These are phyloP conservation scores for Hericium coralloides DNA, from an alignment of 768 basidiomycete species.

Conservation along the genomic window DNA sequence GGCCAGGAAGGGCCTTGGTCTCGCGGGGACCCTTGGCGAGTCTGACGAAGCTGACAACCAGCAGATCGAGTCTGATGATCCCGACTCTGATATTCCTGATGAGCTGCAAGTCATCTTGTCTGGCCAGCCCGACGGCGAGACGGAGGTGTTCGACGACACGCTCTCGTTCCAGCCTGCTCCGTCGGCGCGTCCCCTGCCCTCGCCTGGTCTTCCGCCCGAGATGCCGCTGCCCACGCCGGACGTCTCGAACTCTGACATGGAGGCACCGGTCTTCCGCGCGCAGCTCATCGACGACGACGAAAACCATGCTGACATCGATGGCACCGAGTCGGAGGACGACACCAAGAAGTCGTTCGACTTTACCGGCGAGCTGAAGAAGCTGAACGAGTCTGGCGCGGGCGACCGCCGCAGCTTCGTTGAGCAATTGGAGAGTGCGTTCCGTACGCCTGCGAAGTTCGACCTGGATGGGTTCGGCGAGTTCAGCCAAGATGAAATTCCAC, in stretches of 20 bases:
- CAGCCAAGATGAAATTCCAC: conserved; percentile 36
- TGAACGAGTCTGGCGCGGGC: conserved; percentile 62
- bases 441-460: conserved; percentile 64
- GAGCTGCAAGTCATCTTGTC: conserved; percentile 61
- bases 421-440: conserved; percentile 71
- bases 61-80: conserved; percentile 45
- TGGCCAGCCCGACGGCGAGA: conserved; percentile 24
- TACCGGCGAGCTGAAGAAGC: conserved; percentile 62
- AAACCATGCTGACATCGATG: conserved; percentile 32
- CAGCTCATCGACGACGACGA: conserved; percentile 37
- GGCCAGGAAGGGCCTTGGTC: conserved; percentile 47
- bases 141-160: conserved; percentile 29
- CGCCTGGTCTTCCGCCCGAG: conserved; percentile 36
- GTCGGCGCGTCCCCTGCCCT: conserved; percentile 17
- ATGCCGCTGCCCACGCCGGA: conserved; percentile 27
- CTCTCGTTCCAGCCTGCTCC: conserved; percentile 19
- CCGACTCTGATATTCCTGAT: conserved; percentile 74
- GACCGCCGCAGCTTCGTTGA: conserved; percentile 73
- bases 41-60: conserved; percentile 37
- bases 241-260: conserved; percentile 5
- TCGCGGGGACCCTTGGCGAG: conserved; percentile 61
- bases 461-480: conserved; percentile 35
- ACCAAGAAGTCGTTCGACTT: conserved; percentile 82
- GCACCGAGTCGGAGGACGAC: conserved; percentile 42
- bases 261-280: conserved; percentile 33